phyloP scores from a whole-genome alignment of 2,329 filamentous ascomycete genomes.

The Lasiodiplodia sp. region DNA sequence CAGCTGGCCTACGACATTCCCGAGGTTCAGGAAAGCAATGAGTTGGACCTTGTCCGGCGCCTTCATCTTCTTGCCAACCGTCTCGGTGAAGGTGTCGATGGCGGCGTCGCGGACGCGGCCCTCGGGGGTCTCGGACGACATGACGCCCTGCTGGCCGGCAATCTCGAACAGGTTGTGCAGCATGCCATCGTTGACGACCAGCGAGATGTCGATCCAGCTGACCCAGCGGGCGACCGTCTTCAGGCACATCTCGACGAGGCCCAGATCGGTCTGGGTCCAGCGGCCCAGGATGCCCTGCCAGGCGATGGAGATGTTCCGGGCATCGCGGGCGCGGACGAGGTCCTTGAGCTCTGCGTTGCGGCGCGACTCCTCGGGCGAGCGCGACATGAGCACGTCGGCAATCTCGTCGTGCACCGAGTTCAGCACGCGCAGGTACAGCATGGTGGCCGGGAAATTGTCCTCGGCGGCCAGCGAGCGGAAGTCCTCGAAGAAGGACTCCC shows the following conservation, averaged over 20 bases:
- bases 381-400: conserved; percentile 85
- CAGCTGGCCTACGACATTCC: conserved; percentile 84
- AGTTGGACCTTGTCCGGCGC: conserved; percentile 91
- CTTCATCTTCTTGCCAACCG: conserved; percentile 98
- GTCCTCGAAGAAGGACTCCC: conserved; percentile 91
- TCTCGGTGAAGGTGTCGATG: conserved; percentile 94
- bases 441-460: conserved; percentile 77
- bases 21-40: conserved; percentile 88
- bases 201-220: conserved; percentile 96
- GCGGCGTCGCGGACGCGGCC: conserved; percentile 89
- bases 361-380: conserved; percentile 79
- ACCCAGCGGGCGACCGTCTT: conserved; percentile 97
- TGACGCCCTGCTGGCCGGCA: conserved; percentile 73
- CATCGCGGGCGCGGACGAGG: conserved; percentile 82
- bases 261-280: conserved; percentile 71
- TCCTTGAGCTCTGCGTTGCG: conserved; percentile 92
- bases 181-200: conserved; percentile 85
- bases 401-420: conserved; percentile 96
- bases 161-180: conserved; percentile 85
- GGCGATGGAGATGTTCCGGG: conserved; percentile 83
- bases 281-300: conserved; percentile 90
- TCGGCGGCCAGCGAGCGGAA: conserved; percentile 78
- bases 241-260: conserved; percentile 86
- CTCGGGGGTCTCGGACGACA: conserved; percentile 61
- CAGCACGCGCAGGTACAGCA: conserved; percentile 88